Percentiles rank a stretch among this genome's conserved stretches.
These are phyloP conservation scores for Verruconis gallopava DNA, from an alignment of 2,329 filamentous ascomycete genomes.

Conservation along the genomic window DNA sequence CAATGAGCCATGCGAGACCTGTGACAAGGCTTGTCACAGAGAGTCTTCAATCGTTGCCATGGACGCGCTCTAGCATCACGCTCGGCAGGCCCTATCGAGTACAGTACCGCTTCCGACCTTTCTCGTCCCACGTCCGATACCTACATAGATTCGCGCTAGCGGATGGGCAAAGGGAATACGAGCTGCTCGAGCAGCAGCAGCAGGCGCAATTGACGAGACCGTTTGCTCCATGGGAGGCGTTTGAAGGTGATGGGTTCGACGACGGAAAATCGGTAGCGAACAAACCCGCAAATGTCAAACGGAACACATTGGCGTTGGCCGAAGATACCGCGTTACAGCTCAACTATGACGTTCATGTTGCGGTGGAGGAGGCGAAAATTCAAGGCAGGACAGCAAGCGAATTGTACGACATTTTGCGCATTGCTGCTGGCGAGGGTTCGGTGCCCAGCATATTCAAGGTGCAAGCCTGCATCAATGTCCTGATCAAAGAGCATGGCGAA, in stretches of 20 bases:
- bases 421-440: not conserved
- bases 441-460: not conserved
- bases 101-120: not conserved
- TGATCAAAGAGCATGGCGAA: constrained; percentile 45
- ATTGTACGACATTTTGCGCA: not conserved
- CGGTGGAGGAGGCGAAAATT: not conserved
- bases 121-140: not conserved
- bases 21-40: constrained; percentile 1
- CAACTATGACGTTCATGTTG: not conserved
- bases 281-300: not conserved
- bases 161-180: not conserved
- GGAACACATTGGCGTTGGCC: not conserved
- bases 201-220: not conserved
- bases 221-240: not conserved
- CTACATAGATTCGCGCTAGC: not conserved
- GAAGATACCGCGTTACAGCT: not conserved
- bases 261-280: not conserved
- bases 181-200: not conserved
- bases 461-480: constrained; percentile 6
- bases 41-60: not conserved
- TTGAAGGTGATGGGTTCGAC: not conserved
- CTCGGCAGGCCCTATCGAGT: not conserved
- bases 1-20: not conserved
- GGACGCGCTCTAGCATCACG: not conserved
- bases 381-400: not conserved